Base-by-base conservation (phyloP, 805 yeast species). In the Starmerella roubikii region DNA sequence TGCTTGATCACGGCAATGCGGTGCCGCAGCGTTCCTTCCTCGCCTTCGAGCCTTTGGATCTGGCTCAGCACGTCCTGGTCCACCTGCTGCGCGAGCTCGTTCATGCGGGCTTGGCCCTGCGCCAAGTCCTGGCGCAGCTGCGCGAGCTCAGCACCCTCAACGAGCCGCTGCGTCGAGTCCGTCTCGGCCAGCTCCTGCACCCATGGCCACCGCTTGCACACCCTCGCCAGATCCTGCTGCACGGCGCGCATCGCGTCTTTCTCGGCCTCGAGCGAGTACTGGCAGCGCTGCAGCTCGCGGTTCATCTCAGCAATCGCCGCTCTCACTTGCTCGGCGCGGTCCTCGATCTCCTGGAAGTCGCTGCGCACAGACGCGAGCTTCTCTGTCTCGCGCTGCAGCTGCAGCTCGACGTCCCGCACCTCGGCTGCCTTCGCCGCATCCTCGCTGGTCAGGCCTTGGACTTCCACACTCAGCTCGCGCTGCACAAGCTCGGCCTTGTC, bases 381-480 rank as follows among this genome's bases (percentile, higher is more conserved):
- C 3, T 35, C 23, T 11, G 30, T 20, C 24, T 38, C 47, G 15
- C 11, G 27, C 13, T 20, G 15, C 13, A 48, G 30, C n/a, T 23
- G 16, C 7, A 21, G 17, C 9, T 44, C 42, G 26, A 43, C 34
- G 17, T 32, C 36, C 19, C 30, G 18, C 13, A 44, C 30, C 12
- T 21, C 23, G 9, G 21, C 21, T 16, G 5, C 11, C 9, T 23
- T 8, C 6, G 18, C 15, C 3, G 11, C 22, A 17, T 35, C n/a
- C 4, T 10, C 12, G 9, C 15, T 7, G 2, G 27, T 18, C 15
- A 41, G 13, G 10, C 8, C 17, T 9, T 32, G 93, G 48, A 76
- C 83, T 52, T 85, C 95, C 46, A 84, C 82, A 12, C 19, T 80
- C 80, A 81, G 51, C 76, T 76, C 93, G 81, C 19, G 81, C 45